These are phyloP conservation scores for Plantago major DNA, from an alignment of 257 asterid genomes.

Conservation along the genomic window DNA sequence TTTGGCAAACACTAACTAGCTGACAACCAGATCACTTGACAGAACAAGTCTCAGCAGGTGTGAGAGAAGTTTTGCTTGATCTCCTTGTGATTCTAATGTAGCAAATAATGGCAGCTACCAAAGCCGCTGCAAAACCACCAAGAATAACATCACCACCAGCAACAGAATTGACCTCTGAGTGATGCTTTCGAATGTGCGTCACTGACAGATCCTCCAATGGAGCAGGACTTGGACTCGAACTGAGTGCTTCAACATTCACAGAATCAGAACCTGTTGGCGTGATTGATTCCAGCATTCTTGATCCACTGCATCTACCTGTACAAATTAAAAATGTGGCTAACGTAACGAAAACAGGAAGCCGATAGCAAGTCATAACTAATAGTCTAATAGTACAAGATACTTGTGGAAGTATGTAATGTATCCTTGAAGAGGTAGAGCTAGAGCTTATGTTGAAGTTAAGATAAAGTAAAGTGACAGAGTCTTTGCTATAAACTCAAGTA, in stretches of 20 bases:
- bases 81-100: conserved; percentile 34
- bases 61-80: conserved; percentile 1
- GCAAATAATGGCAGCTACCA: conserved; percentile 29
- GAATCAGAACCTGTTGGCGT: not conserved
- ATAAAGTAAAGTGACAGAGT: not conserved
- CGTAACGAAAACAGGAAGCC: not conserved
- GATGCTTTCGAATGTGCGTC: conserved; percentile 17
- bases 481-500: not conserved
- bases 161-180: conserved; percentile 20
- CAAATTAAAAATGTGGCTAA: not conserved
- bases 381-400: not conserved
- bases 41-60: not conserved
- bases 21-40: not conserved
- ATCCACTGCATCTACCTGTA: conserved; percentile 6
- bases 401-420: no score
- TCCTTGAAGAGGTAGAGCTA: not conserved
- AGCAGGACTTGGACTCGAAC: conserved; percentile 18
- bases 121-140: conserved; percentile 33
- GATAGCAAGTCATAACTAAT: conserved; percentile 28
- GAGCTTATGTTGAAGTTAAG: conserved; percentile 6
- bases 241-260: not conserved
- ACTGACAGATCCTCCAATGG: conserved; percentile 9
- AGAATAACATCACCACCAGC: conserved; percentile 39
- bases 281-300: conserved; percentile 17
- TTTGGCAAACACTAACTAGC: not conserved